phyloP scores from a whole-genome alignment of 805 yeast genomes.

The Wickerhamiella shivajii region DNA sequence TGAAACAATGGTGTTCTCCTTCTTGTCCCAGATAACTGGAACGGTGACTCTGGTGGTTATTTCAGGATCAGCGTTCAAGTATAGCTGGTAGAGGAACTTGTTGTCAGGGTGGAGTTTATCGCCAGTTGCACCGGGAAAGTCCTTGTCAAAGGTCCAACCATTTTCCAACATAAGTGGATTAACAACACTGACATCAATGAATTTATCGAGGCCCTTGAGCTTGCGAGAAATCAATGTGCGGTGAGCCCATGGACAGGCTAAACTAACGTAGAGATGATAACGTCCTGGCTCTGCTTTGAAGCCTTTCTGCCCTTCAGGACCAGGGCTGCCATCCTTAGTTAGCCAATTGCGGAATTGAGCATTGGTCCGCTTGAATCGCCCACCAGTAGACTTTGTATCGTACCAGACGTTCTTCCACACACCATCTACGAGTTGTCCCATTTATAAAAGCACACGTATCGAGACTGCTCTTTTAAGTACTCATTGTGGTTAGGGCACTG shows the following conservation, averaged over 20 bases:
- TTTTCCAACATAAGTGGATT: slow-evolving; percentile 79
- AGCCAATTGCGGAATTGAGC: slow-evolving; percentile 18
- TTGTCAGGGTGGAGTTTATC: slow-evolving; percentile 44
- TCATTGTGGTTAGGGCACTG: too few relatives aligned
- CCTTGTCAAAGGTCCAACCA: slow-evolving; percentile 75
- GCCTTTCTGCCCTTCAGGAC: slow-evolving; percentile 10
- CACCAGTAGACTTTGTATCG: slow-evolving; percentile 19
- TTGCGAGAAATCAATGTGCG: slow-evolving; percentile 59
- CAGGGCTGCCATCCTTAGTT: slow-evolving; percentile 11
- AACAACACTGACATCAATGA: slow-evolving; percentile 48
- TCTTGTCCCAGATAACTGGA: slow-evolving; percentile 85
- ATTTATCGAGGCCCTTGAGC: slow-evolving; percentile 51
- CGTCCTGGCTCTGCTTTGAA: slow-evolving; percentile 65
- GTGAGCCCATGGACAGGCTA: slow-evolving; percentile 96
- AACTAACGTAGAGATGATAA: slow-evolving; percentile 75
- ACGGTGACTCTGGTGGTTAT: slow-evolving; percentile 80
- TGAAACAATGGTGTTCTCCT: slow-evolving; percentile 68
- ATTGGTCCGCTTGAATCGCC: slow-evolving; percentile 17
- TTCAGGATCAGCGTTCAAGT: slow-evolving; percentile 58
- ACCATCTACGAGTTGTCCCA: slow-evolving; percentile 20
- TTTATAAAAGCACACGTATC: too few relatives aligned
- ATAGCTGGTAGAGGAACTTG: slow-evolving; percentile 51
- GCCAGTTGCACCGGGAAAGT: slow-evolving; percentile 34
- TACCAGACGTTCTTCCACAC: slow-evolving; percentile 21
- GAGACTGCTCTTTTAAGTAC: too few relatives aligned